Evolutionary conservation across 495 filamentous ascomycete genomes (phyloP).

Genomic region (Platismatia glauca): DNA sequence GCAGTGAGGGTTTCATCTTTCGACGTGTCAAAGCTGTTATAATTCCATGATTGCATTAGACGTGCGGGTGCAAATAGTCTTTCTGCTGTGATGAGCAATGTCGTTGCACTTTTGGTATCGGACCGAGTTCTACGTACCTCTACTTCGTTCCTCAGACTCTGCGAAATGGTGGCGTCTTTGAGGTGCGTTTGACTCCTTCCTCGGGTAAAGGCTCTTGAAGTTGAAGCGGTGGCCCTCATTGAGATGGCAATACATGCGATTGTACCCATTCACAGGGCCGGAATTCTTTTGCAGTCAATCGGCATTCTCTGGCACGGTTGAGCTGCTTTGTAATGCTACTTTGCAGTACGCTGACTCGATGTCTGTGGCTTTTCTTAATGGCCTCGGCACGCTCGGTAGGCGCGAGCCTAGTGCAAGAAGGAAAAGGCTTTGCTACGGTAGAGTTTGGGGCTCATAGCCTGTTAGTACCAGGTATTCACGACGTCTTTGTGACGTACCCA

Average conservation of each 20-base stretch:
- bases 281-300: slow-evolving; percentile 11
- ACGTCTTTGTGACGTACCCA: not conserved
- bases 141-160: no score
- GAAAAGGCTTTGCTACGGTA: not conserved
- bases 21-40: no score
- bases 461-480: not conserved
- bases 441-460: not conserved
- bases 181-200: no score
- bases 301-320: slow-evolving; percentile 5
- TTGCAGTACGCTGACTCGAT: slow-evolving; percentile 10
- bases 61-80: no score
- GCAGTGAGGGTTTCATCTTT: not conserved
- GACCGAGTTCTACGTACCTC: no score
- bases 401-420: not conserved
- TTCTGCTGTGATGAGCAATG: no score
- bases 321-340: slow-evolving; percentile 7
- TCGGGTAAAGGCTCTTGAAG: no score
- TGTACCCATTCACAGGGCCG: no score
- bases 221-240: not conserved
- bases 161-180: no score
- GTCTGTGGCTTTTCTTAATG: not conserved
- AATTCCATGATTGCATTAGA: no score
- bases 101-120: no score
- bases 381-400: not conserved
- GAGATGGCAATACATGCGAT: slow-evolving; percentile 11